Base-by-base conservation (phyloP, 2,329 filamentous ascomycete genomes). In the Drechslerella stenobrocha region DNA sequence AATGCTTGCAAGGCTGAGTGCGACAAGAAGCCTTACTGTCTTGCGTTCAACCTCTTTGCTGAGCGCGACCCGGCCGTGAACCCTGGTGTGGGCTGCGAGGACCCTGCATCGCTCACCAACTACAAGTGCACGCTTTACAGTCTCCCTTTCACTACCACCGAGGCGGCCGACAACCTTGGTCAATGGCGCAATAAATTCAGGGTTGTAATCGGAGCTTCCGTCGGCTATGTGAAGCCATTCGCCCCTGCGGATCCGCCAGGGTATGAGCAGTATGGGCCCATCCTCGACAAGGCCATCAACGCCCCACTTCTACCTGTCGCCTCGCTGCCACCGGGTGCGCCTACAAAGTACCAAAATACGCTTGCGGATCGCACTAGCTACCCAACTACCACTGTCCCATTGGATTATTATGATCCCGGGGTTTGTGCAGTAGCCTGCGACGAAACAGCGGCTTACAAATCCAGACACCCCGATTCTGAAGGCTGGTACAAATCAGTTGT, bases 101-200 rank as follows among this genome's bases (percentile, higher is more conserved):
- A 76, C 70, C 76, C 76, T 32, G 57, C 73, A 8, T 74, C 75
- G 11, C 75, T 76, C 55, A 76, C 76, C 61, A 76, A 74, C 73
- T 76, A 75, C 74, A 76, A 76, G 72, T 77, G 76, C 72, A 75
- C 76, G 5, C 74, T 77, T 28, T 77, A 74, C 74, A 75, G 76
- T 34, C 75, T 75, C 55, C 70, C 61, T 46, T 74, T 77, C 57
- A 71, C n/a, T 74, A 22, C 70, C 72, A 30, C n/a, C n/a, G 64
- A 46, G 11, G 64, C 69, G 4, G 71, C 70, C 44, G 57, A 50
- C 50, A 72, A 72, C 55, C 47, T 28, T 18, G 71, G 71, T 23
- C 45, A 73, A 52, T 64, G 53, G 11, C 70, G 70, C 15, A 40
- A 40, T 18, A 32, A 59, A 15, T 61, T 69, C 47, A 69, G 57